Conservation (phyloP, 2,329 filamentous ascomycete genomes). For the Colletotrichum euphorbiae region DNA sequence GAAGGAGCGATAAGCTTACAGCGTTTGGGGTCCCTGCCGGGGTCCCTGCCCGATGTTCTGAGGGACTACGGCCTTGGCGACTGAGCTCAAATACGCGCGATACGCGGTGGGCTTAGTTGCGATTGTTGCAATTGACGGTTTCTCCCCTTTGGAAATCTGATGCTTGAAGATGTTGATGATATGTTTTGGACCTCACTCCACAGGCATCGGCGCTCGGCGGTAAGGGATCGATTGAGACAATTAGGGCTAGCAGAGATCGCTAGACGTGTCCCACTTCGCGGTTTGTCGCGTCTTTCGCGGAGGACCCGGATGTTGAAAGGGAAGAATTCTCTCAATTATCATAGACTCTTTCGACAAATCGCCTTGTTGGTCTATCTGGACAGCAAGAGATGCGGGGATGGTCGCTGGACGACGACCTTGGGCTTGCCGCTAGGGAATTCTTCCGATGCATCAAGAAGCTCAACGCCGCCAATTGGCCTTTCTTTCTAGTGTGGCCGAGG, state of each 20-base stretch:
- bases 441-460: conserved; percentile 2
- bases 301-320: neutral
- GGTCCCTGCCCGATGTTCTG: neutral
- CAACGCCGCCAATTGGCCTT: neutral
- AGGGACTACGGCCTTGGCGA: no score
- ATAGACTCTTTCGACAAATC: neutral
- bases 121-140: no score
- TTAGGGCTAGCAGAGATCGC: conserved; percentile 18
- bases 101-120: neutral
- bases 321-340: neutral
- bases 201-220: conserved; percentile 16
- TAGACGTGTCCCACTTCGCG: conserved; percentile 33
- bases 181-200: neutral
- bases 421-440: neutral
- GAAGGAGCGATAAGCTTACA: conserved; percentile 32
- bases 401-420: neutral
- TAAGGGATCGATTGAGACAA: neutral
- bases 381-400: neutral
- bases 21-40: conserved; percentile 16
- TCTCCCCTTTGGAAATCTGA: no score
- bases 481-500: neutral
- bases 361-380: neutral
- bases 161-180: neutral
- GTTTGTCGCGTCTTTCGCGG: neutral
- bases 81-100: neutral